Percentiles rank a stretch among this genome's conserved stretches.
These are phyloP conservation scores for Echinochloa phyllopogon DNA, from an alignment of 176 grass and related monocot species.

Conservation along the genomic window DNA sequence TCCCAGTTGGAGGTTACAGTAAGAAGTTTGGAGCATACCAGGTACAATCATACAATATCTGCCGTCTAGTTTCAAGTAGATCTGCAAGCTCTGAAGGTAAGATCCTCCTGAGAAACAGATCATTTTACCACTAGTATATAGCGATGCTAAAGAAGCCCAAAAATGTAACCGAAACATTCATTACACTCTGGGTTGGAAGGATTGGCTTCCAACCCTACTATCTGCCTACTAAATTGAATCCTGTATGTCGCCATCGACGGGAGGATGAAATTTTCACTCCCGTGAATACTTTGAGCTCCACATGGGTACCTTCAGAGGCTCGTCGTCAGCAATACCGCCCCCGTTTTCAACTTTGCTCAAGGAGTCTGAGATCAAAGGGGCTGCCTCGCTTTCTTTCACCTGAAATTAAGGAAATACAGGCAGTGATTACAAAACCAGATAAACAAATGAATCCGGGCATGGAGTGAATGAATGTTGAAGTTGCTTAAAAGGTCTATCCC, in stretches of 20 bases:
- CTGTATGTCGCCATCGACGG: conserved; percentile 44
- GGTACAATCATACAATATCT: conserved; percentile 54
- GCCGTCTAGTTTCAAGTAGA: conserved; percentile 55
- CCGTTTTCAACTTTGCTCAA: conserved; percentile 70
- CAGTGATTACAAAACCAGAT: background rate
- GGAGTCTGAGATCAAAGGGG: conserved; percentile 62
- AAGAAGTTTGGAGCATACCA: conserved; percentile 51
- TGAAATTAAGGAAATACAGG: conserved; percentile 19
- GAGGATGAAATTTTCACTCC: conserved; percentile 50
- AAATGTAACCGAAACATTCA: conserved; percentile 53
- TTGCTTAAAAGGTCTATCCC: background rate
- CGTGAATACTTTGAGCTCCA: conserved; percentile 79
- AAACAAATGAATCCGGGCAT: background rate
- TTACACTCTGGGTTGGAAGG: conserved; percentile 63
- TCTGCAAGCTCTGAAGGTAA: conserved; percentile 41
- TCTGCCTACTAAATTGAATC: conserved; percentile 57
- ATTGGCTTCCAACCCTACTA: conserved; percentile 65
- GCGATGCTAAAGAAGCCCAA: conserved; percentile 41
- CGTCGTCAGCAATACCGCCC: conserved; percentile 46
- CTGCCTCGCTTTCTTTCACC: conserved; percentile 66
- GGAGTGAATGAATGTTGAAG: background rate
- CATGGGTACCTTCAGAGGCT: conserved; percentile 75
- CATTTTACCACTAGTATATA: conserved; percentile 49
- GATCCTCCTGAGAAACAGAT: conserved; percentile 49
- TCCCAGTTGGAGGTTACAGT: conserved; percentile 47